Conservation (phyloP, 129 eudicot genomes). For the Cynara cardunculus region DNA sequence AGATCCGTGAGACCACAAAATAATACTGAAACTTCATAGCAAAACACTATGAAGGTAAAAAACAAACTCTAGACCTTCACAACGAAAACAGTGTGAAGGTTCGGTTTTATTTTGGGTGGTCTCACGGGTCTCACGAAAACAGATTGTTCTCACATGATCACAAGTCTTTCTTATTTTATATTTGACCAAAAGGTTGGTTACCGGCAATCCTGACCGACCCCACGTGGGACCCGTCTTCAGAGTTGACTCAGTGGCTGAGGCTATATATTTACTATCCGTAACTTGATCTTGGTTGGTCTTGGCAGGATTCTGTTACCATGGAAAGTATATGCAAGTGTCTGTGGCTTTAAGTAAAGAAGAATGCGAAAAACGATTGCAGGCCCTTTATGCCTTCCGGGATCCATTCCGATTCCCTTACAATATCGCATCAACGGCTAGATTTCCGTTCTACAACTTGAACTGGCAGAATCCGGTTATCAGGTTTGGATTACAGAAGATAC, state of each 20-base stretch:
- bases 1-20: too few species aligned
- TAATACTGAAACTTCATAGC: too few species aligned
- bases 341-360: constrained; percentile 30
- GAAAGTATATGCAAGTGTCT: constrained; percentile 35
- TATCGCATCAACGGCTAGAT: not conserved
- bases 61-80: too few species aligned
- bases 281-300: constrained; percentile 7
- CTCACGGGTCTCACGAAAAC: too few species aligned
- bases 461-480: not conserved
- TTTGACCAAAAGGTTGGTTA: not conserved
- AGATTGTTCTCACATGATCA: too few species aligned
- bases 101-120: too few species aligned
- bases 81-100: too few species aligned
- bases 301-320: constrained; percentile 31
- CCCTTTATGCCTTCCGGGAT: constrained; percentile 4
- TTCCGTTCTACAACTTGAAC: not conserved
- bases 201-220: not conserved
- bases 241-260: not conserved
- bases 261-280: not conserved
- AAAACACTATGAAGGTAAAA: too few species aligned
- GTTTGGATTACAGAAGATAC: not conserved
- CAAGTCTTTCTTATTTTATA: not conserved
- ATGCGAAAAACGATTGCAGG: constrained; percentile 12
- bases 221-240: not conserved
- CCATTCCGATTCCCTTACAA: not conserved